Base-by-base conservation (phyloP, 179 eudicot species). In the Vitellaria paradoxa region DNA sequence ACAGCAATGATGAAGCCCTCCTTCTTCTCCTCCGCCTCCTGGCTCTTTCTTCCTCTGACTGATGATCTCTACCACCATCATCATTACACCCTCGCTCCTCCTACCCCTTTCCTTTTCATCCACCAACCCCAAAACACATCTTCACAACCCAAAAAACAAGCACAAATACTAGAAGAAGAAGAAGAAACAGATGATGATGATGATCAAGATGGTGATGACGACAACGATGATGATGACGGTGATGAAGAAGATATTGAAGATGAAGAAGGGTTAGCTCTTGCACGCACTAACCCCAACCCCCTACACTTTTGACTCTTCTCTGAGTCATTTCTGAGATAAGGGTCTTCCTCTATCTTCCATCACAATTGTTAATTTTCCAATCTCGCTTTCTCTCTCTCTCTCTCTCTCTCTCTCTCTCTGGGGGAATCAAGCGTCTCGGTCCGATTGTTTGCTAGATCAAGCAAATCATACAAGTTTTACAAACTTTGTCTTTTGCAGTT, bases 341-440 rank as follows among this genome's bases (percentile, higher is more conserved):
- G 57, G 30, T 53, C 72, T 20, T 65, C 24, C 68, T 75, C 60
- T 26, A 64, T 18, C 17, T 18, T 9, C 68, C 21, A 2, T 8
- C 11, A 50, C 55, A 50, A 8, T 50, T 50, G 55, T 50, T 50
- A 30, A 30, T 30, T 30, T 30, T 30, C 37, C 37, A 30, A 30
- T 30, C 37, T 30, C 37, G 1, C 37, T 30, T 2, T 30, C 37
- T 30, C 37, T 13, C 9, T 50, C 55, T 50, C 11, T 50, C 12
- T 50, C 12, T 26, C 45, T 12, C n/a, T 7, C 9, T 50, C 55
- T 50, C 11, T 50, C 12, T 50, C 12, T 26, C 45, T 12, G 9
- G 79, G 79, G 79, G 79, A 76, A 76, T 76, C 79, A 76, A 76
- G 79, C 79, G 57, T 76, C 45, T 67, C 57, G 79, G 79, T 76